Base-by-base conservation (phyloP, 139 green algal genomes). In the Edaphochlamys debaryana region DNA sequence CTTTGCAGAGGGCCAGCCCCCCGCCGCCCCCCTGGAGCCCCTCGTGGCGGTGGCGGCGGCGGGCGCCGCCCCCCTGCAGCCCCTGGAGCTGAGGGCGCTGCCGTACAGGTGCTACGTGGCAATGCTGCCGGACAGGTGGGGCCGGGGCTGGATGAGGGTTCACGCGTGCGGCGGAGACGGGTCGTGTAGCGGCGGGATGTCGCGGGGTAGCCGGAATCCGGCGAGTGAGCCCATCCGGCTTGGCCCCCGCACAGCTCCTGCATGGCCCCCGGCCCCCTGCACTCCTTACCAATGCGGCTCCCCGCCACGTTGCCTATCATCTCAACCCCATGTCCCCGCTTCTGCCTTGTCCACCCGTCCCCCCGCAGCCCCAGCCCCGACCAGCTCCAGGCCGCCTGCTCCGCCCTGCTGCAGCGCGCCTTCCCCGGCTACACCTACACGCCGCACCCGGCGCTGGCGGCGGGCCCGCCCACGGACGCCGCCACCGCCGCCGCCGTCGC, bases 81-180 rank as follows among this genome's bases (percentile, higher is more conserved):
- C 81, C 0, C 79, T 91, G 48, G 25, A 40, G 27, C 32, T 92
- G 41, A 78, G 66, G 41, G 32, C 40, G 37, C 56, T 92, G 67
- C 85, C 85, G 29, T 90, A 71, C 54, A 48, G 73, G 27, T 82
- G 71, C 54, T 89, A 66, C 62, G 85, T 81, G 42, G 67, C 67
- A 9, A 19, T 71, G n/a, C 74, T 91, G 32, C 45, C 68, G 8
- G 30, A 76, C 20, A 85, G 79, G 85, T 89, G 23, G 0, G 64
- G 64, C 5, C n/a, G n/a, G n/a, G n/a, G n/a, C n/a, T n/a, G n/a
- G n/a, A n/a, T n/a, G n/a, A n/a, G n/a, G n/a, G n/a, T n/a, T n/a
- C n/a, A n/a, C n/a, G n/a, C n/a, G n/a, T n/a, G n/a, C n/a, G n/a
- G n/a, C n/a, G n/a, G n/a, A n/a, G n/a, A n/a, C n/a, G n/a, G n/a